Conservation (phyloP, 2,329 filamentous ascomycete species). For the Colletotrichum brevisporum region DNA sequence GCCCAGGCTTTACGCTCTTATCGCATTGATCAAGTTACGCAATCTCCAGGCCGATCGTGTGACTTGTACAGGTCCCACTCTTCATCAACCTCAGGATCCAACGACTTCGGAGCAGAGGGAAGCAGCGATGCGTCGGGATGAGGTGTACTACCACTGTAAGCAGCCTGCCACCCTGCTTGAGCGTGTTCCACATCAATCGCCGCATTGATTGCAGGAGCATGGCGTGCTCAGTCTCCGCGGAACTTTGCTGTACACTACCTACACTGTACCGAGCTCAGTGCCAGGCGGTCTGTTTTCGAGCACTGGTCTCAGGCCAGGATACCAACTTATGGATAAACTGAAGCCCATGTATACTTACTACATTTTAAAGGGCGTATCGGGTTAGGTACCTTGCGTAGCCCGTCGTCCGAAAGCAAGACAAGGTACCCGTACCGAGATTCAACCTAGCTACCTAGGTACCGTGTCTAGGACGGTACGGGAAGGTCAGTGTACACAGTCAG, state of each 20-base stretch:
- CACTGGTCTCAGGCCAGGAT: no score
- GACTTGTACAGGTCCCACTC: constrained; percentile 36
- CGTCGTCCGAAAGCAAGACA: background rate
- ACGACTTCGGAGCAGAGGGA: background rate
- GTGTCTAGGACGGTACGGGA: background rate
- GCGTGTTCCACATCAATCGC: constrained; percentile 24
- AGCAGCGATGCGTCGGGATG: constrained; percentile 24
- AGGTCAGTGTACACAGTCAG: background rate
- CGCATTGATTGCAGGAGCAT: constrained; percentile 26
- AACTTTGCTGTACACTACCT: background rate
- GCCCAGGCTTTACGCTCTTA: constrained; percentile 27
- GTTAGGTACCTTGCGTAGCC: background rate
- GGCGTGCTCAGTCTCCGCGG: constrained; percentile 27
- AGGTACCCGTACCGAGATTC: background rate
- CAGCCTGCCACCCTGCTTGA: constrained; percentile 27
- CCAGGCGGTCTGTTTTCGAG: constrained; percentile 4
- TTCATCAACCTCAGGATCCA: constrained; percentile 11
- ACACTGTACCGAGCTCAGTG: background rate
- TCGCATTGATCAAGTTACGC: constrained; percentile 37
- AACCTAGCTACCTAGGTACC: no score
- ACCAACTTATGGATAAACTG: no score
- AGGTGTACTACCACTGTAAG: no score
- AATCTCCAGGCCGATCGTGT: constrained; percentile 30
- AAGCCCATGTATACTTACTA: no score
- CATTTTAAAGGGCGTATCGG: no score